Evolutionary conservation across 179 eudicot genomes (phyloP).

Genomic region (Beta lomatogona): DNA sequence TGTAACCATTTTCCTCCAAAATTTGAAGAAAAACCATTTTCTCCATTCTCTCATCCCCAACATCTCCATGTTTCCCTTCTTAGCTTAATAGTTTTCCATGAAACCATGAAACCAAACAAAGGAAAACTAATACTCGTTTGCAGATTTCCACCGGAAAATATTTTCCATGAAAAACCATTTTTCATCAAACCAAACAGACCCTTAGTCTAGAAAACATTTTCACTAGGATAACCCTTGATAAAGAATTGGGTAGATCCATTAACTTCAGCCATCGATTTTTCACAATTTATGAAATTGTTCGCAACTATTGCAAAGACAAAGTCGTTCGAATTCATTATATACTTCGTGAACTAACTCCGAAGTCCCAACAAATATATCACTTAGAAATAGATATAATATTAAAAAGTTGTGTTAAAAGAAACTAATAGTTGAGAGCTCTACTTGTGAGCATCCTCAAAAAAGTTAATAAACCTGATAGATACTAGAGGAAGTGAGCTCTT

Average conservation of each 20-base stretch:
- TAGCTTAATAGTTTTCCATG: too few relatives aligned
- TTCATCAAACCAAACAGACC: too few relatives aligned
- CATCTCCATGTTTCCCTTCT: too few relatives aligned
- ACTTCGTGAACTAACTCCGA: not conserved
- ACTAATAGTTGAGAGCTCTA: not conserved
- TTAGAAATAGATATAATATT: not conserved
- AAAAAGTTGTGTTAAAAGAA: not conserved
- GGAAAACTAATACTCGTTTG: too few relatives aligned
- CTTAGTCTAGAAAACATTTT: too few relatives aligned
- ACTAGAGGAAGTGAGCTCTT: not conserved
- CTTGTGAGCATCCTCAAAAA: not conserved
- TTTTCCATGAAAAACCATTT: too few relatives aligned
- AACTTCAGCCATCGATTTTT: not conserved
- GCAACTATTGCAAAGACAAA: not conserved
- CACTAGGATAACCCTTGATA: not conserved
- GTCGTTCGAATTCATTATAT: not conserved
- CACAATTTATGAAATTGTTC: not conserved
- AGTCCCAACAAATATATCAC: not conserved
- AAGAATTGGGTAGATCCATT: not conserved
- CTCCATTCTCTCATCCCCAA: too few relatives aligned
- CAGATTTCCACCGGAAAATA: too few relatives aligned
- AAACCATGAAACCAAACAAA: too few relatives aligned
- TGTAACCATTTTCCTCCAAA: too few relatives aligned
- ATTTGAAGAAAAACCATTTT: too few relatives aligned
- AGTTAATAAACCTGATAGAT: not conserved